Base-by-base conservation (phyloP, 371 early-diverging fungal species). In the Actinomortierella ambigua region DNA sequence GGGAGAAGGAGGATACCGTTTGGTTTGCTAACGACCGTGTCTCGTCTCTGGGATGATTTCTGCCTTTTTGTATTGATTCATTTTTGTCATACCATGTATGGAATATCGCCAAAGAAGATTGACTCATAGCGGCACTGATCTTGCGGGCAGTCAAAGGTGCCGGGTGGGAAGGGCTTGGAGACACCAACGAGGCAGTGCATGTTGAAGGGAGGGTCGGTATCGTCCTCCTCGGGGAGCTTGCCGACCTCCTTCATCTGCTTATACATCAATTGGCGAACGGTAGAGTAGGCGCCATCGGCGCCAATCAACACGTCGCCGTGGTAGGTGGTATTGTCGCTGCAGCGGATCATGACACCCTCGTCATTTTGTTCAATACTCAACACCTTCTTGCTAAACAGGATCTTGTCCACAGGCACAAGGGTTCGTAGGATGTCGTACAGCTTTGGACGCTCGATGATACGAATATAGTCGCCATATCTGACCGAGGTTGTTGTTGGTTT, bases 221-320 rank as follows among this genome's bases (percentile, higher is more conserved):
- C 55, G 24, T 67, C 58, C 1, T 22, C 18, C 15, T 23, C 18
- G 1, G 61, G 54, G 3, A 67, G 34, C 0, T 17, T 43, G 2
- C 46, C 46, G 2, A 47, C 50, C 6, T 58, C 51, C 28, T 48
- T 71, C 49, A 71, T 29, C 22, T 65, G 59, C 11, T 50, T 51
- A 29, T 71, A 65, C 17, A 71, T 48, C 40, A 47, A 58, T 26
- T 57, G 42, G 23, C 71, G 57, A 18, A 71, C 63, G 2, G 29
- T 62, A 46, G 50, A 50, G 24, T 61, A 57, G 3, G 61, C 53
- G 5, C 68, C 68, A 26, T 67, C 68, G 2, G 68, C 65, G 4
- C 66, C 71, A 27, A 71, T 44, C 42, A 71, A 27, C 55, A 65
- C 61, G 3, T 65, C 54, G 17, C 67, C 71, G n/a, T 50, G 26